Evolutionary conservation across 768 basidiomycete genomes (phyloP), one percentile per base, ranked within the genome.

Genomic region (Lactarius psammicola): DNA sequence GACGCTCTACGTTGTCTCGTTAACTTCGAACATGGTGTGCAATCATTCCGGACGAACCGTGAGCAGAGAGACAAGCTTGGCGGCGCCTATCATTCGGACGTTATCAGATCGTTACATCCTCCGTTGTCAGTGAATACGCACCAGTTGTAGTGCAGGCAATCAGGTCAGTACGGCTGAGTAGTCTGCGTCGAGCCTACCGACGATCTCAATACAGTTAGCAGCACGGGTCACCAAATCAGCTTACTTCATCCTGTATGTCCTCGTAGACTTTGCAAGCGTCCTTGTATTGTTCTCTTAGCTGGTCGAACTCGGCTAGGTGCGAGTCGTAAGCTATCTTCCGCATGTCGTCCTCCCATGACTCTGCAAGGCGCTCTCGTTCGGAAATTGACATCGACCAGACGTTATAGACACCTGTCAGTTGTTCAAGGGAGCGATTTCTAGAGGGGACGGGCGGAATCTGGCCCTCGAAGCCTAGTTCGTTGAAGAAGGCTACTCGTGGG

Each of bases 101-200:
- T 36, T 33, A 56, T 31, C 31, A 66, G 59, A 51, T 23, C 6
- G 7, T n/a, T 26, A 4, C 36, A 1, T n/a, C 49, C 30, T 55
- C 15, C 6, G 3, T n/a, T 33, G 26, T 28, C 49, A 54, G 17
- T 34, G 15, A 17, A 42, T n/a, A 64, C 72, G 2, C 71, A 87
- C 88, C 89, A 26, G 86, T 90, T 0, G 90, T 92, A 0, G 90
- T 93, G 66, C 89, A 90, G 7, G 87, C 91, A 55, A 92, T 83
- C 23, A 93, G 79, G 70, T 89, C 83, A 0, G 83, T 79, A 7
- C 78, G 73, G 36, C 74, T 72, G 7, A 93, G 77, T 7, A 92
- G 74, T 5, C 79, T 78, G 0, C 85, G 81, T 13, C 86, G 81
- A 57, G 78, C 75, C 90, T 92, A 68, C 46, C 2, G 23, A 38